phyloP scores from a whole-genome alignment of 345 rosid genomes.

The Eucalyptus tenuipes region DNA sequence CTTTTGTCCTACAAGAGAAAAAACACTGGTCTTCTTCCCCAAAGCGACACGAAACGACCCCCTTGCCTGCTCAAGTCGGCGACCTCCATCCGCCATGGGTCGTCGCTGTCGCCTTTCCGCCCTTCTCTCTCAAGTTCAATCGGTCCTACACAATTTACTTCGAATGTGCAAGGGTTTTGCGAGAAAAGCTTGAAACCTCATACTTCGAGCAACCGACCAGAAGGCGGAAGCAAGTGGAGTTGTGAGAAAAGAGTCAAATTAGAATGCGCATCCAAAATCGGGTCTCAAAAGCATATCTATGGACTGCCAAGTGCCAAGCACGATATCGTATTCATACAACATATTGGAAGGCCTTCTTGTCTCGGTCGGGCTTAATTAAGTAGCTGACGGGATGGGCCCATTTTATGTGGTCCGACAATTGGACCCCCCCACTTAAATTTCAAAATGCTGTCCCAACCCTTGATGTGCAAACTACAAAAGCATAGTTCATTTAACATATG shows the following conservation, averaged over 20 bases:
- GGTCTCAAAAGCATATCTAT: neutral
- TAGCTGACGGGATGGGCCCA: neutral
- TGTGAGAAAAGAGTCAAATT: neutral
- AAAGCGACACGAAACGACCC: neutral
- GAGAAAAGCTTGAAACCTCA: neutral
- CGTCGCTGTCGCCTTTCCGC: neutral
- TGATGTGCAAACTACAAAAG: neutral
- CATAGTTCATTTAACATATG: neutral
- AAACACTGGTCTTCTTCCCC: neutral
- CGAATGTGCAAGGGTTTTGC: neutral
- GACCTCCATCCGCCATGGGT: neutral
- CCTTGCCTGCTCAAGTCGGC: neutral
- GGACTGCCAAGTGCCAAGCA: too few relatives aligned
- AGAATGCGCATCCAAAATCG: neutral
- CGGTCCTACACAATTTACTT: neutral
- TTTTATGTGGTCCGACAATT: neutral
- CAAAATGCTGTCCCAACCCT: neutral
- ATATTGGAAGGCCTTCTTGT: neutral
- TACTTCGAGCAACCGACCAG: neutral
- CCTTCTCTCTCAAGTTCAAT: neutral
- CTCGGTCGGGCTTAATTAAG: neutral
- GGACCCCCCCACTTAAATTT: neutral
- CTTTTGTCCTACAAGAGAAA: neutral
- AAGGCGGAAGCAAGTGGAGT: neutral
- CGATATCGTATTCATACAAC: neutral